Base-by-base conservation (phyloP, 2,329 filamentous ascomycete genomes). In the Colletotrichum spinosum region DNA sequence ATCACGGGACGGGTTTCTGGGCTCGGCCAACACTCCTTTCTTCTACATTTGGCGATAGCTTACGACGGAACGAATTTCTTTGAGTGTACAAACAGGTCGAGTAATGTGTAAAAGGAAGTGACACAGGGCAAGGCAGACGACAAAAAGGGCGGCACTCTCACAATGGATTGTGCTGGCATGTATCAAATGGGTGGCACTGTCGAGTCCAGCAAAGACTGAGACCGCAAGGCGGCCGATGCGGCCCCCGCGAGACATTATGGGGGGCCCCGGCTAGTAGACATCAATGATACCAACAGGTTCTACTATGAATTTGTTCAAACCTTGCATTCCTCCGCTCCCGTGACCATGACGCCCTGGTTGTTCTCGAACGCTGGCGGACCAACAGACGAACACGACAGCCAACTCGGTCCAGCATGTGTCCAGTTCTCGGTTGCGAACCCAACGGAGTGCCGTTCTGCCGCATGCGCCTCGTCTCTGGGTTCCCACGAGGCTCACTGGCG, bases 1-100 rank as follows among this genome's bases (percentile, higher is more conserved):
- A 53, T 52, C 34, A 57, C 39, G 38, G 49, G 56, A 48, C 25
- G 25, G 13, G 33, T 48, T 17, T 15, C 34, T 49, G 49, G 56
- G 49, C 38, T 60, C 49, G 50, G 50, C 49, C 57, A 56, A 56
- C 58, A 65, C 58, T 62, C 25, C 35, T 44, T 53, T 48, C 25
- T 25, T 25, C 46, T 55, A 39, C 48, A 11, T 9, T 48, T 39
- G 56, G 56, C 17, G 41, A 51, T 48, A 60, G 35, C 6, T 65
- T 48, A 65, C 41, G 62, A 65, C 39, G 39, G 41, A 38, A 65
- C 52, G 62, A 65, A 56, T 65, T 62, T 65, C 58, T 62, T 65
- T 65, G 52, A 33, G 52, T 56, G 52, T 46, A 55, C 35, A 56
- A 48, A 62, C 41, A 52, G 58, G 45, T 39, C 6, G 46, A 62